These are phyloP conservation scores for Podospora pseudopauciseta DNA, from an alignment of 495 filamentous ascomycete species.

Conservation along the genomic window DNA sequence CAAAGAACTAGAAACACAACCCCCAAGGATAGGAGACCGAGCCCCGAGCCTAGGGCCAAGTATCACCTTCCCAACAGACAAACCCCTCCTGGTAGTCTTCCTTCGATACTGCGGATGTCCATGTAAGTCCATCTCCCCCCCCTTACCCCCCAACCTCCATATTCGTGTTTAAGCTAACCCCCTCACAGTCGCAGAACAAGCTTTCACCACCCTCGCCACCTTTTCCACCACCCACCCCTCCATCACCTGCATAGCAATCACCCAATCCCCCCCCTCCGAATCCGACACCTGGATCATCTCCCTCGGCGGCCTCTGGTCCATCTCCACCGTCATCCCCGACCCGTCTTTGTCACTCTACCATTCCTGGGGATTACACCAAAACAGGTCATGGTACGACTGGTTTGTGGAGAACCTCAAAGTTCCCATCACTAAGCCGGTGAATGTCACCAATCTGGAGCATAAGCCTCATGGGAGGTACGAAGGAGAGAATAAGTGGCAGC, in stretches of 20 bases:
- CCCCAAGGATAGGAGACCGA: conserved; percentile 41
- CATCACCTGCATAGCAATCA: conserved; percentile 45
- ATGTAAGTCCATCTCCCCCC: conserved; percentile 37
- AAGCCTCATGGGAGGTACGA: conserved; percentile 31
- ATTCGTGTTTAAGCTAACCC: neutral
- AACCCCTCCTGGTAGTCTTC: conserved; percentile 54
- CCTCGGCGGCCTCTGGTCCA: conserved; percentile 51
- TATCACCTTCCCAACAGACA: conserved; percentile 43
- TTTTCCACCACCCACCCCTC: conserved; percentile 34
- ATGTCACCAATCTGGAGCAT: neutral
- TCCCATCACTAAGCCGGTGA: neutral
- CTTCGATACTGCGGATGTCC: conserved; percentile 61
- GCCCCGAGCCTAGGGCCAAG: conserved; percentile 39
- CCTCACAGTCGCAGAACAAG: neutral
- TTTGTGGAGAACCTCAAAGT: conserved; percentile 44
- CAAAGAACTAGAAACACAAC: conserved; percentile 23
- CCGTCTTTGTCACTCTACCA: conserved; percentile 48
- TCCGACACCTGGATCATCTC: conserved; percentile 54
- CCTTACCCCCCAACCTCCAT: neutral
- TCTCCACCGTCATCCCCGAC: conserved; percentile 52
- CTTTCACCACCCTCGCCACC: conserved; percentile 9
- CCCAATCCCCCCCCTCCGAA: conserved; percentile 40
- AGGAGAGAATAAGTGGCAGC: conserved; percentile 58
- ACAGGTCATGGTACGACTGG: conserved; percentile 50
- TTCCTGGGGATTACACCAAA: conserved; percentile 52